These are phyloP conservation scores for Cylindrotheca fusiformis DNA, from an alignment of 108 stramenopile species.

Conservation along the genomic window DNA sequence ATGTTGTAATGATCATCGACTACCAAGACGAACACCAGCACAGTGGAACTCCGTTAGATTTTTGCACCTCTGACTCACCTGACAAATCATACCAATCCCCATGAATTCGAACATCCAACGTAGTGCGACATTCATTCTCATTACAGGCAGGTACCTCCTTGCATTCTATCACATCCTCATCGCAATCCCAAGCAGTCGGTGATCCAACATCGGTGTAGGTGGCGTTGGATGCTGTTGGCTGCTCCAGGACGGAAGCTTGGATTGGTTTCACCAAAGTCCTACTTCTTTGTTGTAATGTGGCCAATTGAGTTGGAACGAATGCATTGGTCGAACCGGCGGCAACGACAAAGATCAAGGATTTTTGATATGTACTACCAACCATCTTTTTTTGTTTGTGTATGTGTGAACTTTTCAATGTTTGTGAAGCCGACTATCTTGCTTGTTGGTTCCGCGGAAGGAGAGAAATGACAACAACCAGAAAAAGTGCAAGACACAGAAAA, in stretches of 20 bases:
- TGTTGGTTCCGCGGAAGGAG: too few species aligned
- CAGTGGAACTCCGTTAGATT: conserved; percentile 1
- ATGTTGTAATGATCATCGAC: background rate
- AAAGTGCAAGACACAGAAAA: too few species aligned
- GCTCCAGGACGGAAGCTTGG: background rate
- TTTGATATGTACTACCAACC: too few species aligned
- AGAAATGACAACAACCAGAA: too few species aligned
- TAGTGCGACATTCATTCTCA: conserved; percentile 56
- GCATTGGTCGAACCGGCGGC: background rate
- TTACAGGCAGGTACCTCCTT: conserved; percentile 63
- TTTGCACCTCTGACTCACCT: too few species aligned
- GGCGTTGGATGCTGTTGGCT: background rate
- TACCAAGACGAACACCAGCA: background rate
- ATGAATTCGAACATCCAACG: conserved; percentile 82
- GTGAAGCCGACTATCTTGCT: too few species aligned
- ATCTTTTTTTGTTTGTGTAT: too few species aligned
- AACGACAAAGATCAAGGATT: background rate
- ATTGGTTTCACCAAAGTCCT: background rate
- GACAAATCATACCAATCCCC: conserved; percentile 88
- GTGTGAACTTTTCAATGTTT: too few species aligned
- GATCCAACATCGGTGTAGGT: too few species aligned
- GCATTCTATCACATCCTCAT: conserved; percentile 65
- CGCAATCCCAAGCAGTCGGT: conserved; percentile 56
- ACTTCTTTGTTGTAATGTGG: background rate
- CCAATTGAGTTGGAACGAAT: background rate